A percentile compares a stretch with the other conserved stretches of the same genome.
These are phyloP conservation scores for Cladosporium sp. DNA, from an alignment of 2,329 filamentous ascomycete genomes.

Conservation along the genomic window DNA sequence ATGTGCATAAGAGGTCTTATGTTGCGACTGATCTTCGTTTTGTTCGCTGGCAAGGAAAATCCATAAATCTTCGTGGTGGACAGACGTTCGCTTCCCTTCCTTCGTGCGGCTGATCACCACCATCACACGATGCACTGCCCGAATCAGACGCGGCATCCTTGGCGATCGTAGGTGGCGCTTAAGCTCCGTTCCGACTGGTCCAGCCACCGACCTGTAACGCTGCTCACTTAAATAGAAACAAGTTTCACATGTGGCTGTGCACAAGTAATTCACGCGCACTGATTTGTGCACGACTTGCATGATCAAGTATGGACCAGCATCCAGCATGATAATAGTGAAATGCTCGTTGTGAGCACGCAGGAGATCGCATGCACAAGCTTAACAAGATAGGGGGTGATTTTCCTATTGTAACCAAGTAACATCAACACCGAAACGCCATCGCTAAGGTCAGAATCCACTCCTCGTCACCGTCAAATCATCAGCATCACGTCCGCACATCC, in stretches of 20 bases:
- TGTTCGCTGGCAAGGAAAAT: not conserved
- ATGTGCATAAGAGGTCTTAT: not conserved
- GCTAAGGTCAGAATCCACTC: not conserved
- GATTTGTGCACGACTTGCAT: not conserved
- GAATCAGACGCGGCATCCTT: constrained; percentile 7
- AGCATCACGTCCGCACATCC: constrained; percentile 16
- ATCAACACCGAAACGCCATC: constrained; percentile 13
- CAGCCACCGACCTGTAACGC: constrained; percentile 25
- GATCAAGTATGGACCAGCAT: not conserved
- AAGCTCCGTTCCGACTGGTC: constrained; percentile 2
- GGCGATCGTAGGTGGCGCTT: constrained; percentile 13
- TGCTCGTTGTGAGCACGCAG: not conserved
- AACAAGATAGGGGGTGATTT: not conserved
- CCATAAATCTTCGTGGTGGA: not conserved
- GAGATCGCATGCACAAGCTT: not conserved
- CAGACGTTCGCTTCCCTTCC: not conserved
- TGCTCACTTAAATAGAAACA: not conserved
- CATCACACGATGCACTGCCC: constrained; percentile 12
- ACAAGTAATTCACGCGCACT: not conserved
- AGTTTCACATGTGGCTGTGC: not conserved
- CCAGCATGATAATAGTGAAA: not conserved
- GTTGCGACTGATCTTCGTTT: not conserved
- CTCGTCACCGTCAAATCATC: not conserved
- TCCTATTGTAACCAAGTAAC: not conserved
- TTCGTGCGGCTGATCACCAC: not conserved